These are phyloP conservation scores for Meyerozyma smithsonii DNA, from an alignment of 1,139 yeast genomes.

Conservation along the genomic window DNA sequence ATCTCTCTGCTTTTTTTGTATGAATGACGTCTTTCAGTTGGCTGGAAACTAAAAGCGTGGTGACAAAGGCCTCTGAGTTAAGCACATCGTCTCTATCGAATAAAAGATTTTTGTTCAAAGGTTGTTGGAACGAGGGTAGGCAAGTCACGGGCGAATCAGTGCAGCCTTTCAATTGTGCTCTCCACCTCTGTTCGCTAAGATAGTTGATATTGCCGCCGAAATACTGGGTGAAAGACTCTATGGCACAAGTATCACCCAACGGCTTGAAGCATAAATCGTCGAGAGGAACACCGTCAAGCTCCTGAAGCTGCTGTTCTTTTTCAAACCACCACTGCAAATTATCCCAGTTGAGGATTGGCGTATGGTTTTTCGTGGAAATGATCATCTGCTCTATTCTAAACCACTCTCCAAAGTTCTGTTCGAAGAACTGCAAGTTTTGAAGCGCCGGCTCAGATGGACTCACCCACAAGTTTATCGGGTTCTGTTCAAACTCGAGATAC, in stretches of 20 bases:
- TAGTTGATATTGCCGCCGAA: conserved; percentile 59
- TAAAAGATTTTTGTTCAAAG: conserved; percentile 64
- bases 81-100: conserved; percentile 53
- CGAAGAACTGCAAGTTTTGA: conserved; percentile 65
- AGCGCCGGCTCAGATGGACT: conserved; percentile 73
- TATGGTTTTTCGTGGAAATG: conserved; percentile 61
- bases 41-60: conserved; percentile 59
- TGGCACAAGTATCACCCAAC: conserved; percentile 67
- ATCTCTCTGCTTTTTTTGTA: conserved; percentile 43
- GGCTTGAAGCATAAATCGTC: conserved; percentile 85
- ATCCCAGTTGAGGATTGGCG: conserved; percentile 55
- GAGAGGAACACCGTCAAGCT: conserved; percentile 30
- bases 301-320: conserved; percentile 54
- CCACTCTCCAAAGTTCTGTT: conserved; percentile 84
- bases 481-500: conserved; percentile 58
- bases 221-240: conserved; percentile 90
- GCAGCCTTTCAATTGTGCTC: conserved; percentile 49
- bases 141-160: conserved; percentile 83
- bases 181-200: conserved; percentile 55
- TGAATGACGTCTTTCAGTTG: conserved; percentile 29
- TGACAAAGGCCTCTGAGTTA: conserved; percentile 64
- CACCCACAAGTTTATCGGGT: conserved; percentile 88
- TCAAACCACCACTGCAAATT: conserved; percentile 85
- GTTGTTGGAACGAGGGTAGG: conserved; percentile 87
- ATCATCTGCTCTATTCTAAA: conserved; percentile 84